Evolutionary conservation across 306 rosid species (phyloP).

Genomic region (Neltuma alba): DNA sequence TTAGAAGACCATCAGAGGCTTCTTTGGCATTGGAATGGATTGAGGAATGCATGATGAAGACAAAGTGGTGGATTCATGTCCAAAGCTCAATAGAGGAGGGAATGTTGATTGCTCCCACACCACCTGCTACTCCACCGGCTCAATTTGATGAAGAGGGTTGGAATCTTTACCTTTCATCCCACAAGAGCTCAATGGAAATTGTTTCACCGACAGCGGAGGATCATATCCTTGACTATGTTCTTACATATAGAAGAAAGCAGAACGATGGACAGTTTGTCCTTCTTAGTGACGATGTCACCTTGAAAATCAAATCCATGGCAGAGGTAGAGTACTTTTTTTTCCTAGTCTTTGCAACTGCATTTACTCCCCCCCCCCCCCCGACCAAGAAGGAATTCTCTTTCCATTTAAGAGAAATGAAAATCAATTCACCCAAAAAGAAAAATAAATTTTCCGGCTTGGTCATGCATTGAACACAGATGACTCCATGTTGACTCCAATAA

Average conservation of each 20-base stretch:
- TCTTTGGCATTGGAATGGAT: constrained; percentile 74
- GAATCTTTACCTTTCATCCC: constrained; percentile 27
- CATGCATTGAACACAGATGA: background rate
- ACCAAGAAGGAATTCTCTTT: no score
- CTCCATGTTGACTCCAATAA: background rate
- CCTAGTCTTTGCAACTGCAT: constrained; percentile 12
- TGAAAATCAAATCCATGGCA: constrained; percentile 87
- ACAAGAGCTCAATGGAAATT: constrained; percentile 41
- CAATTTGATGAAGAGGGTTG: constrained; percentile 40
- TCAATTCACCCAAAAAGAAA: background rate
- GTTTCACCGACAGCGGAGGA: constrained; percentile 68
- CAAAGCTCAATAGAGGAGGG: constrained; percentile 68
- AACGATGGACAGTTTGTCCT: constrained; percentile 61
- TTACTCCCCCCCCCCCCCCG: no score
- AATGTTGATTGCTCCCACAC: constrained; percentile 60
- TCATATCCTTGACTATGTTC: constrained; percentile 72
- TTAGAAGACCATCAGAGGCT: constrained; percentile 66
- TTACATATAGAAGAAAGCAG: constrained; percentile 46
- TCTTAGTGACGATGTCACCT: constrained; percentile 62
- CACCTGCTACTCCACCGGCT: constrained; percentile 55
- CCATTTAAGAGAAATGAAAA: background rate
- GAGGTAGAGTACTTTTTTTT: constrained; percentile 54
- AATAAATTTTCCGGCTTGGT: background rate
- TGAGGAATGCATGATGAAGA: constrained; percentile 64
- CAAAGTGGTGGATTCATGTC: constrained; percentile 82